Evolutionary conservation across 352 stramenopile species (phyloP), one percentile per base, ranked within the genome.

Genomic region (Pythium volutum): DNA sequence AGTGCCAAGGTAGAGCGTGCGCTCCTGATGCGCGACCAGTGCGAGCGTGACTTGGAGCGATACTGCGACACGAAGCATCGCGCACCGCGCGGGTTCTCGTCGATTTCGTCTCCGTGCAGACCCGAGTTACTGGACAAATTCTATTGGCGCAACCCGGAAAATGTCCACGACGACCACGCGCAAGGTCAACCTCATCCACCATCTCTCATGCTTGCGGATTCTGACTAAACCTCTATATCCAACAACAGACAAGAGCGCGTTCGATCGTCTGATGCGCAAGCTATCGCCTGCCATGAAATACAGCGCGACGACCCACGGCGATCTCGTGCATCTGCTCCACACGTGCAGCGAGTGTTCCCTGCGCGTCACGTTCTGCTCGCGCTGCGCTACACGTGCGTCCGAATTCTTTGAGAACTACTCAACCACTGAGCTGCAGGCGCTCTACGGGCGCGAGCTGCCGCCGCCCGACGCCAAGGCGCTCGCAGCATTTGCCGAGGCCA

Each of bases 351-450:
- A 72, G n/a, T 91, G 81, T 62, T 76, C 71, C 48, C 70, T 71
- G 25, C 81, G 81, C 49, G 56, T 78, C 34, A 70, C 70, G 5
- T 89, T 88, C 71, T 91, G 81, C 27, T 12, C 49, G 16, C 38
- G 64, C 3, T 91, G 81, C 59, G 63, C 72, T 3, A 62, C 67
- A 22, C 77, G 75, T 23, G 71, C 79, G 18, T 74, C 68, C 65
- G 81, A 89, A 57, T 91, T 85, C 69, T 89, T 89, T 48, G 71
- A 64, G 6, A 76, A 76, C 5, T 85, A 83, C 65, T 74, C 79
- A 8, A 63, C 62, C 14, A 8, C 68, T 0, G 81, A 91, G 64
- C 67, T 91, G 34, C 67, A 79, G 26, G 59, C 67, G 20, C 62
- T 87, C 23, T 91, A 91, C 57, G 70, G 77, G 1, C 74, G 53